Base-by-base conservation (phyloP, 202 grass and related monocot species). In the Setaria italica region DNA sequence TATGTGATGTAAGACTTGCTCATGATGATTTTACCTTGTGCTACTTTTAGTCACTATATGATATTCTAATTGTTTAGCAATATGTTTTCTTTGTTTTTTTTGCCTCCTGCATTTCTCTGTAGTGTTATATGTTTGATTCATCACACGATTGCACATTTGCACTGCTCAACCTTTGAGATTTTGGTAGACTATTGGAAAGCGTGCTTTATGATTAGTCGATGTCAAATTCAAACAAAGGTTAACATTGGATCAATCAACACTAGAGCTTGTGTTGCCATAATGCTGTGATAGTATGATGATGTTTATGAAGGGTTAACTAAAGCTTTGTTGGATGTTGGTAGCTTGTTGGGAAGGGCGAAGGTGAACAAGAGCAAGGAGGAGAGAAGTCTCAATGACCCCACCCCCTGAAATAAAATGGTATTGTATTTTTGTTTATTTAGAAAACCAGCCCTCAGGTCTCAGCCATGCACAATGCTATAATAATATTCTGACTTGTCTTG, bases 291-390 rank as follows among this genome's bases (percentile, higher is more conserved):
- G 80, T 81, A 49, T 78, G 70, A 60, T 51, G 19, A 57, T 85
- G 34, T 71, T 55, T 83, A 50, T 35, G 66, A 19, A 59, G 33
- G 33, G 43, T 19, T 77, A 48, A 79, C 76, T 72, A 32, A 58
- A 43, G 11, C 35, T 81, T 75, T n/a, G 17, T 71, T 90, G 33
- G 9, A 30, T 70, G 59, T 73, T 77, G 50, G 56, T 87, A 97
- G 95, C 90, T 97, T 68, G 90, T 97, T 42, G 85, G 62, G 58
- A 93, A 90, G 74, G 86, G 74, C 87, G 92, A 84, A 77, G 74
- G 60, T 80, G 86, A 85, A 77, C 76, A 91, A 69, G 76, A 80
- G 76, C 81, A 85, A 83, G 79, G 53, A 86, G 62, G 67, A 74
- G 60, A 76, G 25, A 90, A 90, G 77, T 72, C 66, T 62, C 42